A percentile compares a stretch with the other conserved stretches of the same genome.
Evolutionary conservation across 352 stramenopile genomes (phyloP).

Genomic region (Pythium biforme): DNA sequence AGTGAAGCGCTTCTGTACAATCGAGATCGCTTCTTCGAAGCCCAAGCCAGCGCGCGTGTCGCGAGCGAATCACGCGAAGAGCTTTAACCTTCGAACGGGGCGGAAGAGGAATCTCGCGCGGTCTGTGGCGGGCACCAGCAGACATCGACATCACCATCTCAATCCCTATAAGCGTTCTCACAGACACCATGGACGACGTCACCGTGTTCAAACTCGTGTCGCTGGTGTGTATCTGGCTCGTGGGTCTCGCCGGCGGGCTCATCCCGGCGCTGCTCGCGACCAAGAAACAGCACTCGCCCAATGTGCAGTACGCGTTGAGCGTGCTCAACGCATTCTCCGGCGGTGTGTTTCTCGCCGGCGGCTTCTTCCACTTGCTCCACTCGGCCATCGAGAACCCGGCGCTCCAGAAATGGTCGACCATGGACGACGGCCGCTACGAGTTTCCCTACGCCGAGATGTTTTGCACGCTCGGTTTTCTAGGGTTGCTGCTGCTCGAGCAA

Average conservation of each 20-base stretch:
- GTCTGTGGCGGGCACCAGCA: neutral
- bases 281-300: slow-evolving; percentile 35
- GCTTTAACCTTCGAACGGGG: neutral
- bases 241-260: slow-evolving; percentile 58
- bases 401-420: slow-evolving; percentile 60
- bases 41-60: neutral
- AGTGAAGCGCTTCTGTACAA: neutral
- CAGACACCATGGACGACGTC: slow-evolving; percentile 56
- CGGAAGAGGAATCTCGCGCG: neutral
- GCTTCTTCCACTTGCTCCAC: slow-evolving; percentile 77
- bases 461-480: slow-evolving; percentile 68
- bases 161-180: neutral
- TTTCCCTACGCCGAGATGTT: slow-evolving; percentile 85
- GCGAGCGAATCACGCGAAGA: slow-evolving; percentile 5
- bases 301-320: slow-evolving; percentile 31
- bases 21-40: neutral
- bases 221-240: slow-evolving; percentile 67
- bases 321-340: slow-evolving; percentile 71
- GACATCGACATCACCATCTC: neutral
- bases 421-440: slow-evolving; percentile 55
- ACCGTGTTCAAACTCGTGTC: slow-evolving; percentile 81
- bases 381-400: slow-evolving; percentile 68
- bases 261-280: slow-evolving; percentile 47
- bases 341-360: slow-evolving; percentile 74
- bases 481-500: slow-evolving; percentile 66